Conservation (phyloP, 495 filamentous ascomycete species). For the Aspergillus ellipticus region DNA sequence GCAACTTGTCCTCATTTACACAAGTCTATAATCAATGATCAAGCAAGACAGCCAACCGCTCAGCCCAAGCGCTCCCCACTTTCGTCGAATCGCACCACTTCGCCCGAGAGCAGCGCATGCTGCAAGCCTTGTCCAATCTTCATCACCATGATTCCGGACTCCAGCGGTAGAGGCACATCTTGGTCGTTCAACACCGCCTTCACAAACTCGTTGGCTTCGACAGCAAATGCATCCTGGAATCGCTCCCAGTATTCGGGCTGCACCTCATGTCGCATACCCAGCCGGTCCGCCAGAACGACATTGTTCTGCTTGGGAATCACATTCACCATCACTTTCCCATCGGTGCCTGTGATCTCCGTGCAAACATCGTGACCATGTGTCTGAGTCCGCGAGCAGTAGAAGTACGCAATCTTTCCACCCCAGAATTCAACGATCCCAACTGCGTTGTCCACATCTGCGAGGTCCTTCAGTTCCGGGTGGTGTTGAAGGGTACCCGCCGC, state of each 20-base stretch:
- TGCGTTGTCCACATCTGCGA: conserved; percentile 28
- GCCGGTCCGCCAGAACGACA: conserved; percentile 17
- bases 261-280: conserved; percentile 25
- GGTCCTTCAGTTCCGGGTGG: conserved; percentile 25
- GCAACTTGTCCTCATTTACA: no score
- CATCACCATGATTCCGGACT: conserved; percentile 7
- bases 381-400: conserved; percentile 31
- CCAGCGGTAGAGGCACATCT: conserved; percentile 27
- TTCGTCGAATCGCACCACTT: conserved; percentile 36
- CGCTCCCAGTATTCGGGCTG: conserved; percentile 26
- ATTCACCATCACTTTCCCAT: conserved; percentile 32
- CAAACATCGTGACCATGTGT: conserved; percentile 28
- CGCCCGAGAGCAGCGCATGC: conserved; percentile 31
- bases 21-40: no score
- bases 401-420: conserved; percentile 33
- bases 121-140: conserved; percentile 35
- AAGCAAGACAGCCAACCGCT: no score
- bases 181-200: conserved; percentile 16
- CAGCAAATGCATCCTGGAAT: conserved; percentile 27
- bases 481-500: conserved; percentile 20
- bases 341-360: conserved; percentile 29
- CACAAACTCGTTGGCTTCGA: conserved; percentile 29
- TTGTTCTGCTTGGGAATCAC: conserved; percentile 18
- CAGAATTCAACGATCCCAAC: conserved; percentile 34
- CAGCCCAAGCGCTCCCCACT: conserved; percentile 20